These are phyloP conservation scores for Odontarrhena argentea DNA, from an alignment of 345 rosid genomes.

Conservation along the genomic window DNA sequence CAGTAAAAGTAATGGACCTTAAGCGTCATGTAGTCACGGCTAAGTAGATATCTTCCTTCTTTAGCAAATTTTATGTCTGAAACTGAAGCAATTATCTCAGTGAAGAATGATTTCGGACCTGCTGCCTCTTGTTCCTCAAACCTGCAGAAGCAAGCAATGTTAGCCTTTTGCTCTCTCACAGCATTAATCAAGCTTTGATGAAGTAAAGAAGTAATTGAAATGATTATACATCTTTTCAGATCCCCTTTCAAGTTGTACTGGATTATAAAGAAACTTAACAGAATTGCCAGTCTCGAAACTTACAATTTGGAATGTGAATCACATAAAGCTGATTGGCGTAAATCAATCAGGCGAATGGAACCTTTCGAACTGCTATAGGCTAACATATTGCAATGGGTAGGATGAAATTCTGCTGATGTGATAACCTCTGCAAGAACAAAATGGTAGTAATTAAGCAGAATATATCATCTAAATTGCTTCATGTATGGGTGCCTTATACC, in stretches of 20 bases:
- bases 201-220: neutral
- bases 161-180: slow-evolving; percentile 22
- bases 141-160: slow-evolving; percentile 46
- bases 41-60: slow-evolving; percentile 83
- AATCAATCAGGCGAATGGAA: slow-evolving; percentile 90
- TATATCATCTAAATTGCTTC: neutral
- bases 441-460: neutral
- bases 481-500: neutral
- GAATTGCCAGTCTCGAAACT: slow-evolving; percentile 36
- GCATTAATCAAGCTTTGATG: slow-evolving; percentile 3
- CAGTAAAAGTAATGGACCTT: slow-evolving; percentile 53
- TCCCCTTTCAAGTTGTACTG: slow-evolving; percentile 16
- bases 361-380: slow-evolving; percentile 99
- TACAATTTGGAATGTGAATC: slow-evolving; percentile 94
- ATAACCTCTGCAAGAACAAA: slow-evolving; percentile 83
- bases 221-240: neutral
- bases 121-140: slow-evolving; percentile 82
- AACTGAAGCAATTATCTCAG: slow-evolving; percentile 96
- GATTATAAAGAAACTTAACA: neutral
- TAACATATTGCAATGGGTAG: slow-evolving; percentile 82
- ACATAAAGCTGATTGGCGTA: slow-evolving; percentile 96
- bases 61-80: slow-evolving; percentile 89
- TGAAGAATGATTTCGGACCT: slow-evolving; percentile 85
- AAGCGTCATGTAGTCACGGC: slow-evolving; percentile 98
- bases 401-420: slow-evolving; percentile 99